Base-by-base conservation (phyloP, 2,329 filamentous ascomycete genomes). In the Aspergillus neotritici region DNA sequence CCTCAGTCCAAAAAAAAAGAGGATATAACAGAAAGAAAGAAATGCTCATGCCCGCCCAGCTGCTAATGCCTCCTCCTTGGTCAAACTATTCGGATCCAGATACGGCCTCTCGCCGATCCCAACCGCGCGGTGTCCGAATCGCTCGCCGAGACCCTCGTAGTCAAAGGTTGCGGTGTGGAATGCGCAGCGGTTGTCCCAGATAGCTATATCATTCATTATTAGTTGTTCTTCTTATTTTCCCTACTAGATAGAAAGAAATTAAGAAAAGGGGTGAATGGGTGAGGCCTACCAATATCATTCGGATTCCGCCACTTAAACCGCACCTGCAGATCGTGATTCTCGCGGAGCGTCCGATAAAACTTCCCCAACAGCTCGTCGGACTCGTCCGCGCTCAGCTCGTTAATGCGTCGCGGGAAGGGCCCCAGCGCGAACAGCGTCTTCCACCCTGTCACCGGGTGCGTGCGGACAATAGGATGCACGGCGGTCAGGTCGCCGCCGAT, bases 391-490 rank as follows among this genome's bases (percentile, higher is more conserved):
- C 62, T 67, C 13, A 76, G 43, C 28, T 65, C 72, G 37, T 76
- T 74, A 56, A 76, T 70, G 15, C 52, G 37, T 37, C 61, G 56
- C 0, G 65, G 57, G 40, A 67, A 64, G 30, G 60, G 58, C 0
- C 72, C 72, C 10, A 75, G 61, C 4, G 63, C 68, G 44, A 68
- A 79, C 10, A 80, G 64, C 44, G 69, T 74, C 63, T 80, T 81
- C 79, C 79, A 82, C 0, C 79, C 79, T 0, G 79, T 82, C 0
- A 82, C 78, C 0, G 80, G 79, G 50, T 83, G 82, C 1, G 79
- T 82, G 12, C 79, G 71, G 5, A 82, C 68, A 1, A 81, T 70
- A 0, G 78, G 78, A 50, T 82, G 78, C 0, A 71, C 61, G 0
- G 78, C 71, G 14, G 62, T 64, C 12, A 82, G 58, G 1, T 72